Evolutionary conservation across 2,329 filamentous ascomycete genomes (phyloP).

Genomic region (Pseudocercospora vitis): DNA sequence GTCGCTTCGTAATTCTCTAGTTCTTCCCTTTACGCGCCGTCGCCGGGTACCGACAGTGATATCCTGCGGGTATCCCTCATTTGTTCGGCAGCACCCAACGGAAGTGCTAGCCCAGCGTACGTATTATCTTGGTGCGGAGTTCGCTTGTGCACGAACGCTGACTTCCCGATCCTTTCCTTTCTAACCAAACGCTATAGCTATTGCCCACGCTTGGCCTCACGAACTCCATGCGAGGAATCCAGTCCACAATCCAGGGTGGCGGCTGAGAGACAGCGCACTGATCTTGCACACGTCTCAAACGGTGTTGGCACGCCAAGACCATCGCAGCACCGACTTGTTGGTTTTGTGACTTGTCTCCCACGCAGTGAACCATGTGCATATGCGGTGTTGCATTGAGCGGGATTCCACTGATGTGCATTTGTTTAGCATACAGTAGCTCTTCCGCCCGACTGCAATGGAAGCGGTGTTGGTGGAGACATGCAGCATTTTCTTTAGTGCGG

Average conservation of each 20-base stretch:
- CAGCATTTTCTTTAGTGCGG: too few relatives aligned
- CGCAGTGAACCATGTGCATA: conserved; percentile 2
- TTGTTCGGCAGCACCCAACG: not conserved
- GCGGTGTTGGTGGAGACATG: not conserved
- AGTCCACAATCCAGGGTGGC: not conserved
- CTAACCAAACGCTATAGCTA: conserved; percentile 4
- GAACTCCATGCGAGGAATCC: not conserved
- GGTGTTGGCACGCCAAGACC: conserved; percentile 4
- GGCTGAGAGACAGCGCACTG: conserved; percentile 2
- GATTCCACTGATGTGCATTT: not conserved
- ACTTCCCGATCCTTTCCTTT: conserved; percentile 6
- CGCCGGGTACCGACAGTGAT: not conserved
- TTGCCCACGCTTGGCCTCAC: not conserved
- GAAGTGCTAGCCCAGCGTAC: not conserved
- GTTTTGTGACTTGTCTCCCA: conserved; percentile 4
- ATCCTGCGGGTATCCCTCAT: not conserved
- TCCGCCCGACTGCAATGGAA: not conserved
- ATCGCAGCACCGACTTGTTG: conserved; percentile 1
- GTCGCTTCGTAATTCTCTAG: too few relatives aligned
- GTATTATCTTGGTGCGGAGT: not conserved
- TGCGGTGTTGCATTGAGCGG: conserved; percentile 1
- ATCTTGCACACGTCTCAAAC: conserved; percentile 1
- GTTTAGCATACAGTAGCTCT: not conserved
- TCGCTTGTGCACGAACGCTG: conserved; percentile 3
- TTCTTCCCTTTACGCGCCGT: too few relatives aligned